These are phyloP conservation scores for Lactifluus echinatus DNA, from an alignment of 768 basidiomycete genomes.

Conservation along the genomic window DNA sequence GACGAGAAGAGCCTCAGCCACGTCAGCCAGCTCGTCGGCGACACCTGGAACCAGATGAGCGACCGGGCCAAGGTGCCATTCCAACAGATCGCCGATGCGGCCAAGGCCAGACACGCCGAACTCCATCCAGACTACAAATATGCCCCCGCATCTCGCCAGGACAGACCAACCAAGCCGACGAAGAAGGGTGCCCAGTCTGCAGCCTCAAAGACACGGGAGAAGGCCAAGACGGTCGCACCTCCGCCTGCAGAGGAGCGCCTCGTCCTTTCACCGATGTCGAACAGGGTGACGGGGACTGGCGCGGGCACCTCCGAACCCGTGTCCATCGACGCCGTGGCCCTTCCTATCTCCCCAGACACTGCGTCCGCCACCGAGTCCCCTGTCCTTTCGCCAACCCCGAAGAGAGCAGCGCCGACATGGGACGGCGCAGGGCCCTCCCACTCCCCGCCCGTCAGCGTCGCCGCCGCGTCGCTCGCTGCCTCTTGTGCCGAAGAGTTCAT, in stretches of 20 bases:
- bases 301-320: neutral
- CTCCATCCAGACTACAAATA: constrained; percentile 58
- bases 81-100: constrained; percentile 39
- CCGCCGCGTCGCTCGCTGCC: neutral
- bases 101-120: constrained; percentile 38
- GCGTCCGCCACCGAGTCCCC: constrained; percentile 26
- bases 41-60: constrained; percentile 54
- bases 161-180: constrained; percentile 20
- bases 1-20: constrained; percentile 65
- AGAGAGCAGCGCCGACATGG: neutral
- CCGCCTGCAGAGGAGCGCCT: constrained; percentile 26
- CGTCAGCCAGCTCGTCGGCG: constrained; percentile 61
- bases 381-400: neutral
- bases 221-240: constrained; percentile 33
- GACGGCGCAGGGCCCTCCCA: neutral
- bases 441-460: neutral
- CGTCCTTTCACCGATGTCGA: neutral
- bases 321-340: neutral
- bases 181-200: constrained; percentile 30
- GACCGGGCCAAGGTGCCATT: constrained; percentile 40
- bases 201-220: constrained; percentile 28
- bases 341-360: neutral
- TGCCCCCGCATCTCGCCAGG: constrained; percentile 36
- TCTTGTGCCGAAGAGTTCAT: neutral
- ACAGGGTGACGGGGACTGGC: neutral